Percentiles rank a stretch among this genome's conserved stretches.
Evolutionary conservation across 140 eudicot genomes (phyloP).

Genomic region (Anethum foeniculum): DNA sequence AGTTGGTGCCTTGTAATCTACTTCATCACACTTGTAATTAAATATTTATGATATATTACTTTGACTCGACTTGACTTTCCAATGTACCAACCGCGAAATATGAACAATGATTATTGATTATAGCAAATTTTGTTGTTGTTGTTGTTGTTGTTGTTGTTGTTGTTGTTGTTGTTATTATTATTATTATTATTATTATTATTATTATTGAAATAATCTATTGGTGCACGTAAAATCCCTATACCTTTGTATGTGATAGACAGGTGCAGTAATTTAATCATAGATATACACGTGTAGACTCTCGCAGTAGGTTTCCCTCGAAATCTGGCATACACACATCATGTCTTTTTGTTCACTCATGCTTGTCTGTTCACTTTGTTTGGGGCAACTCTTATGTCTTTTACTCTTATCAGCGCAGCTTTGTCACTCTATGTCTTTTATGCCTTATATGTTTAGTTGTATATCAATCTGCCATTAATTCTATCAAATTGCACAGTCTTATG

Average conservation of each 20-base stretch:
- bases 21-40: too few relatives aligned
- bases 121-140: too few relatives aligned
- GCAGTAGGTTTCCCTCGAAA: not conserved
- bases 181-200: too few relatives aligned
- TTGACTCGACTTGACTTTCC: too few relatives aligned
- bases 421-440: not conserved
- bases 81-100: too few relatives aligned
- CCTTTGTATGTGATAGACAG: not conserved
- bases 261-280: not conserved
- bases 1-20: too few relatives aligned
- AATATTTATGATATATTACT: too few relatives aligned
- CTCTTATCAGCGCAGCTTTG: not conserved
- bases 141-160: too few relatives aligned
- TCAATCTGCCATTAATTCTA: not conserved
- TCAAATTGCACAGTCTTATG: not conserved
- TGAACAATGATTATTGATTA: too few relatives aligned
- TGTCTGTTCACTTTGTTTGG: not conserved
- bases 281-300: not conserved
- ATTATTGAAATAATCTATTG: too few relatives aligned
- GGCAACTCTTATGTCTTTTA: not conserved
- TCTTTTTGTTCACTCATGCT: not conserved
- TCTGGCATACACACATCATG: not conserved
- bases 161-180: too few relatives aligned
- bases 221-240: too few relatives aligned
- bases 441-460: not conserved